phyloP scores from a whole-genome alignment of 441 rosid species.

The Pelargonium citronellum region DNA sequence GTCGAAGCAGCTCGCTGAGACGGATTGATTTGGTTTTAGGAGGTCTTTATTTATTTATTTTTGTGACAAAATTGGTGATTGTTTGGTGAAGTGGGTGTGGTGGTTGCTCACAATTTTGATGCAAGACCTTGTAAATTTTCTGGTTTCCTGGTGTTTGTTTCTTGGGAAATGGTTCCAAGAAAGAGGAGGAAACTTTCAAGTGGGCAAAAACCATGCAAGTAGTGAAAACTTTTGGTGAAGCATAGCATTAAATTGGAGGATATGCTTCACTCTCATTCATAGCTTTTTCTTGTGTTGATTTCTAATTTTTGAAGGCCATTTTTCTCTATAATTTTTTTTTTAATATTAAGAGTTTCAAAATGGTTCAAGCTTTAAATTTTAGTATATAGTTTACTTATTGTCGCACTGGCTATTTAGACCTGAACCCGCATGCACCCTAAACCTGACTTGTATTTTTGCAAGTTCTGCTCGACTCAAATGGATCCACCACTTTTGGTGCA shows the following conservation, averaged over 20 bases:
- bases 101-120: constrained; percentile 23
- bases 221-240: neutral
- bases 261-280: too few relatives aligned
- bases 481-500: too few relatives aligned
- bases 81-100: constrained; percentile 17
- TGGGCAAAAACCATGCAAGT: constrained; percentile 16
- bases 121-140: constrained; percentile 16
- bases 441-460: too few relatives aligned
- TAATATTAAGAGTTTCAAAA: too few relatives aligned
- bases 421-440: too few relatives aligned
- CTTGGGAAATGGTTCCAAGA: constrained; percentile 7
- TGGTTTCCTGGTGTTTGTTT: constrained; percentile 15
- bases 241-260: neutral
- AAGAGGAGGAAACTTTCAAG: constrained; percentile 10
- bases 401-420: too few relatives aligned
- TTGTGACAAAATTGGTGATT: constrained; percentile 16
- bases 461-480: too few relatives aligned
- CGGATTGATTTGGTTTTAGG: constrained; percentile 23
- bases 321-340: too few relatives aligned
- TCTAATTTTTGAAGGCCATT: too few relatives aligned
- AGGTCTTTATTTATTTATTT: constrained; percentile 12
- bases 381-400: too few relatives aligned
- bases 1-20: constrained; percentile 58
- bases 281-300: too few relatives aligned
- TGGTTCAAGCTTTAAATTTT: too few relatives aligned